Evolutionary conservation across 441 rosid genomes (phyloP).

Genomic region (Daphne laureola): DNA sequence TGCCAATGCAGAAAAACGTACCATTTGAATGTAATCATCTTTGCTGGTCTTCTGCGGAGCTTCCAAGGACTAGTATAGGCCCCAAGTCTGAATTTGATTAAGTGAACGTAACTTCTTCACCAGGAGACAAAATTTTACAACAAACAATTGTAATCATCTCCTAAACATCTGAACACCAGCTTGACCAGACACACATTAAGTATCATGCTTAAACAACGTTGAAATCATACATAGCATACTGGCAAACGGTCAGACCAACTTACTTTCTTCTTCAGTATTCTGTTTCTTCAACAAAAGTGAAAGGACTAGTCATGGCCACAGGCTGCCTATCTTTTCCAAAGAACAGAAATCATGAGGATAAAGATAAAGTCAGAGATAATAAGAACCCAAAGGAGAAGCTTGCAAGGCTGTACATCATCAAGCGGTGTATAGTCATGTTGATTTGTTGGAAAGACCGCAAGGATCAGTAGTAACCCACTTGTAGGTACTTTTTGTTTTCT

Average conservation of each 20-base stretch:
- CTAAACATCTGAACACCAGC: background rate
- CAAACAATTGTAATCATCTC: conserved; percentile 19
- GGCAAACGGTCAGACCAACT: background rate
- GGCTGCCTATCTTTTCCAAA: conserved; percentile 14
- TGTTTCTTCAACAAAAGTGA: conserved; percentile 3
- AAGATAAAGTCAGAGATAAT: conserved; percentile 9
- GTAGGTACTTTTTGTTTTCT: background rate
- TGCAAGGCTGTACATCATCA: conserved; percentile 30
- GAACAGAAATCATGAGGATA: conserved; percentile 12
- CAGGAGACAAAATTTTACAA: conserved; percentile 12
- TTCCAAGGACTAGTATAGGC: conserved; percentile 13
- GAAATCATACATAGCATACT: conserved; percentile 5
- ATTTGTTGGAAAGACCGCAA: conserved; percentile 30
- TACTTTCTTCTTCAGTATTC: conserved; percentile 2
- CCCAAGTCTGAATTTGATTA: background rate
- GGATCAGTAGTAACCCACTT: conserved; percentile 15
- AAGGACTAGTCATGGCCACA: conserved; percentile 12
- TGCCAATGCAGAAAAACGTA: conserved; percentile 4
- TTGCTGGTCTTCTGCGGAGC: conserved; percentile 6
- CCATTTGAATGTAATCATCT: conserved; percentile 6
- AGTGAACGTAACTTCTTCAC: conserved; percentile 12
- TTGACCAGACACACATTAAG: conserved; percentile 1
- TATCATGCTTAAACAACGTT: background rate
- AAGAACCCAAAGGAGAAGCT: conserved; percentile 24
- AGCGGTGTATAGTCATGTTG: conserved; percentile 31